These are phyloP conservation scores for Protomyces gravidus DNA, from an alignment of 1,139 yeast species.

Conservation along the genomic window DNA sequence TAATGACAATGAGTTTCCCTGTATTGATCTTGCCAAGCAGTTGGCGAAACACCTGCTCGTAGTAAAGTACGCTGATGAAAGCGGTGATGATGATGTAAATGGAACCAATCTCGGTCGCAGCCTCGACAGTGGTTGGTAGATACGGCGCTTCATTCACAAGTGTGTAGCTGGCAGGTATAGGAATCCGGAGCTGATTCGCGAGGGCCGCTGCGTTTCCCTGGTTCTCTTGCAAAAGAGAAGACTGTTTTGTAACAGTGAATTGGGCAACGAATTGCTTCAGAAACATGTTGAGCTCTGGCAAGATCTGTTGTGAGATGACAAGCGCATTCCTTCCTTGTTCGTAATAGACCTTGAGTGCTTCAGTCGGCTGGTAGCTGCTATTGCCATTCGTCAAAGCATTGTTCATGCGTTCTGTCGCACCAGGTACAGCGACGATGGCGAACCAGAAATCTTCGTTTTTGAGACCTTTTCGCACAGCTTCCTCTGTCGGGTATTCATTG, in stretches of 20 bases:
- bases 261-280: slow-evolving; percentile 3
- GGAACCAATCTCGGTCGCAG: slow-evolving; percentile 53
- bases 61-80: slow-evolving; percentile 56
- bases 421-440: slow-evolving; percentile 13
- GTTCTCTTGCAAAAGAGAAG: slow-evolving; percentile 11
- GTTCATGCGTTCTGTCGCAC: slow-evolving; percentile 19
- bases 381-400: slow-evolving; percentile 13
- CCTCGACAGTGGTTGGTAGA: slow-evolving; percentile 23
- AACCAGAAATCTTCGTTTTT: slow-evolving; percentile 22
- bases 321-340: slow-evolving; percentile 25
- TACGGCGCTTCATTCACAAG: slow-evolving; percentile 15
- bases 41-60: slow-evolving; percentile 51
- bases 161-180: slow-evolving; percentile 15
- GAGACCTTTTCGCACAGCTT: slow-evolving; percentile 9
- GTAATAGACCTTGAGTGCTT: slow-evolving; percentile 19
- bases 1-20: slow-evolving; percentile 49
- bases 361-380: slow-evolving; percentile 15
- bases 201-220: slow-evolving; percentile 22
- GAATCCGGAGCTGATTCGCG: slow-evolving; percentile 8
- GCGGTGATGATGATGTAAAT: slow-evolving; percentile 70
- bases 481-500: slow-evolving; percentile 10
- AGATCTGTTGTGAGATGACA: slow-evolving; percentile 5
- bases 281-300: slow-evolving; percentile 10
- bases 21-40: slow-evolving; percentile 49
- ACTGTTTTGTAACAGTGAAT: slow-evolving; percentile 10